Conservation (phyloP, 2,329 filamentous ascomycete species). For the Beauveria brongniartii region DNA sequence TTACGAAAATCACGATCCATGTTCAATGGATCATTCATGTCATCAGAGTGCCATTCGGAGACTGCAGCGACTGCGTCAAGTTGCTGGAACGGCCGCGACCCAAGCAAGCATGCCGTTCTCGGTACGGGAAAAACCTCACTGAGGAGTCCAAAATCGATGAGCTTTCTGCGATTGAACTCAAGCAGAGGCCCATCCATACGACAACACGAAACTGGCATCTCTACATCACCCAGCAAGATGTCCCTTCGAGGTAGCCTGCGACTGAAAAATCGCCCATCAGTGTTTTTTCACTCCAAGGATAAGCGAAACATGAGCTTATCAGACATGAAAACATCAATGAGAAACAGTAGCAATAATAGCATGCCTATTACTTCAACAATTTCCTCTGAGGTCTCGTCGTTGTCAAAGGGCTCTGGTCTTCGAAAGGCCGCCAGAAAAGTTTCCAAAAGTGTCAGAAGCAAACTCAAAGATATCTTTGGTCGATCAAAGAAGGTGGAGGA, state of each 20-base stretch:
- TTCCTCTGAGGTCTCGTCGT: conserved; percentile 18
- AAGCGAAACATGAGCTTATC: conserved; percentile 25
- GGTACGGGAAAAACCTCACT: conserved; percentile 17
- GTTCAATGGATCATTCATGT: conserved; percentile 29
- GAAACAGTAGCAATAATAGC: conserved; percentile 35
- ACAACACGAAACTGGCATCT: neutral
- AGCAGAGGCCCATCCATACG: neutral
- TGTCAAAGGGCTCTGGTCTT: conserved; percentile 26
- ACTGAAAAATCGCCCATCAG: conserved; percentile 34
- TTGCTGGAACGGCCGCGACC: neutral
- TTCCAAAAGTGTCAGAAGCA: conserved; percentile 54
- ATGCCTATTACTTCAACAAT: conserved; percentile 25
- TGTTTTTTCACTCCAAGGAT: conserved; percentile 33
- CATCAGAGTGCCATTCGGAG: neutral
- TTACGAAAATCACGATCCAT: conserved; percentile 45
- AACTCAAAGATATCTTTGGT: conserved; percentile 40
- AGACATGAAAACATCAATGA: conserved; percentile 41
- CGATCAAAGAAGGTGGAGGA: conserved; percentile 18
- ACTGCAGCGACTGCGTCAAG: neutral
- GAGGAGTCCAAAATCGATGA: conserved; percentile 47
- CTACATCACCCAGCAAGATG: conserved; percentile 1
- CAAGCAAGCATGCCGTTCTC: neutral
- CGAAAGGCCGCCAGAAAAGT: conserved; percentile 51
- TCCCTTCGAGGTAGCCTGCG: conserved; percentile 15
- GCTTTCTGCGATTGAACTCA: conserved; percentile 31